Conservation (phyloP, 768 basidiomycete species). For the Termitomyces sp. region DNA sequence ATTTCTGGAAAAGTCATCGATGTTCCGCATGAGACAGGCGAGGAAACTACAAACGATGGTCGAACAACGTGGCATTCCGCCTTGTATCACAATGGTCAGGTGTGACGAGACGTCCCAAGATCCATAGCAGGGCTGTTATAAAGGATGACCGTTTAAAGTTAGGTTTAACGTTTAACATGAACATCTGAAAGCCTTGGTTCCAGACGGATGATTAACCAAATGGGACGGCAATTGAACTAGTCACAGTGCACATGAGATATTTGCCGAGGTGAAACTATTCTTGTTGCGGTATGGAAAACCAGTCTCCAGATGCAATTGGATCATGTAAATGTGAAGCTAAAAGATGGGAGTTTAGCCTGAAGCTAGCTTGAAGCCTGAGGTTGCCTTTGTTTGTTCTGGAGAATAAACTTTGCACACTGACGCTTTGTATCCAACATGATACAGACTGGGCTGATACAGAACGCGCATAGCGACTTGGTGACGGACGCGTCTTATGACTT, state of each 20-base stretch:
- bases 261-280: not conserved
- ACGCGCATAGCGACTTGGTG: slow-evolving; percentile 74
- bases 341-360: not conserved
- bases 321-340: not conserved
- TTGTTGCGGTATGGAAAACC: not conserved
- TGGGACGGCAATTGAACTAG: not conserved
- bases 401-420: not conserved
- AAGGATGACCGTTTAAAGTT: not conserved
- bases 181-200: not conserved
- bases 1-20: not conserved
- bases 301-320: not conserved
- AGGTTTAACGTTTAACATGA: too few species aligned
- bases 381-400: not conserved
- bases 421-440: slow-evolving; percentile 40
- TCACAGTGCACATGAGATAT: not conserved
- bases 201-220: too few species aligned
- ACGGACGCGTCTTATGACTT: slow-evolving; percentile 89
- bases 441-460: slow-evolving; percentile 74
- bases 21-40: not conserved
- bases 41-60: not conserved
- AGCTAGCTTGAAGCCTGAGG: too few species aligned
- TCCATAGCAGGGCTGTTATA: not conserved
- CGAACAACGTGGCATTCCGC: not conserved
- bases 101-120: not conserved
- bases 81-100: too few species aligned